Percentiles rank a stretch among this genome's conserved stretches.
Evolutionary conservation across 1,139 yeast species (phyloP).

Genomic region (Saccharomyces pastorianus): DNA sequence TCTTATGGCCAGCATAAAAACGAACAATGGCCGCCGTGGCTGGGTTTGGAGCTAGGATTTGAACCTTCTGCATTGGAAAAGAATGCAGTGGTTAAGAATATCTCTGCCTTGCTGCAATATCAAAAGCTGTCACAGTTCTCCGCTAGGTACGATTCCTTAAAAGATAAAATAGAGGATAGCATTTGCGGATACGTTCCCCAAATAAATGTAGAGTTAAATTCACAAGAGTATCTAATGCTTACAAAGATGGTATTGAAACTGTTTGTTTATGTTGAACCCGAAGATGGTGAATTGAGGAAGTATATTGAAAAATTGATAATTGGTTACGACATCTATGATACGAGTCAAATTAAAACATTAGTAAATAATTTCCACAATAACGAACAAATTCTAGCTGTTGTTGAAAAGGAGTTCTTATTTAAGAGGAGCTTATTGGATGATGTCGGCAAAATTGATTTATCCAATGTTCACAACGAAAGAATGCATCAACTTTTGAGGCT

Average conservation of each 20-base stretch:
- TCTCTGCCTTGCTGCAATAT: constrained; percentile 53
- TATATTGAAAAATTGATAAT: constrained; percentile 59
- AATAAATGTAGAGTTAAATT: constrained; percentile 62
- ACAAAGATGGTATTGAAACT: constrained; percentile 59
- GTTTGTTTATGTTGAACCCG: constrained; percentile 58
- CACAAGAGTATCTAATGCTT: constrained; percentile 62
- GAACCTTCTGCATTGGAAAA: constrained; percentile 52
- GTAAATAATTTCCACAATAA: constrained; percentile 50
- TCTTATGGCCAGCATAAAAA: constrained; percentile 36
- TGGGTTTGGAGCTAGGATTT: constrained; percentile 68
- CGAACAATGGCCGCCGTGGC: constrained; percentile 75
- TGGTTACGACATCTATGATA: constrained; percentile 60
- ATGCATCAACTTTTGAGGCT: constrained; percentile 28
- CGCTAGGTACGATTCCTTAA: constrained; percentile 23
- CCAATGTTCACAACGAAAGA: constrained; percentile 27
- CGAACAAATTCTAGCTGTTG: constrained; percentile 38
- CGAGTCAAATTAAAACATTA: constrained; percentile 45
- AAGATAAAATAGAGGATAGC: constrained; percentile 36
- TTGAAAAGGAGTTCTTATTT: constrained; percentile 37
- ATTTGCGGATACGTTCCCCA: constrained; percentile 60
- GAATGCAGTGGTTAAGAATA: constrained; percentile 53
- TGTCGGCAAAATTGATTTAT: constrained; percentile 29
- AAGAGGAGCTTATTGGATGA: constrained; percentile 32
- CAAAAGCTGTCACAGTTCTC: constrained; percentile 35
- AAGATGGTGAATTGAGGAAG: constrained; percentile 47